Base-by-base conservation (phyloP, 495 filamentous ascomycete genomes). In the Tirmania nivea region DNA sequence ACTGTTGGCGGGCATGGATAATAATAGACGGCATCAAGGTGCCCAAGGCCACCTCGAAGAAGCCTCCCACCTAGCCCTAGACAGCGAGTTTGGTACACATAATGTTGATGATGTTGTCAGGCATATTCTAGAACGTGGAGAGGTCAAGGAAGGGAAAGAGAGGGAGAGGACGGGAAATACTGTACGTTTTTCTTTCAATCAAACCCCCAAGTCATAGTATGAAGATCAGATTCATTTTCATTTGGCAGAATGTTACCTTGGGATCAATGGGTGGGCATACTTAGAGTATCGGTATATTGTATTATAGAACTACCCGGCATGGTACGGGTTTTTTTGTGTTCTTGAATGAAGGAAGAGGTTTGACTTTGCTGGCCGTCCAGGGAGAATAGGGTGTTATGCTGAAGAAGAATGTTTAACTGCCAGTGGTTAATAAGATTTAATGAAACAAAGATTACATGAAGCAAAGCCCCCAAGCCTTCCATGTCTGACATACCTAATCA, bases 71-170 rank as follows among this genome's bases (percentile, higher is more conserved):
- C 62, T 68, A 14, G 68, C 67, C 21, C 74, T 97, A 3, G 80
- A 89, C 60, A 81, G 78, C 59, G 88, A 97, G 70, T 97, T 97
- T 59, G 86, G 86, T 48, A 88, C 83, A 10, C 57, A 67, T 48
- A 71, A 79, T 48, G 79, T 85, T 12, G 87, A 94, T 0, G 83
- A 84, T 2, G 78, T 78, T 48, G 76, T 96, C 58, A 73, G 70
- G 63, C 70, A 78, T 71, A 93, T 97, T 56, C 69, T 97, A 35
- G 76, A 86, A 68, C 72, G 73, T 59, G 90, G 90, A 8, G 39
- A 45, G 39, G 3, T 45, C 14, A 45, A 45, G 39, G 39, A 45
- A 8, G 5, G 17, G 39, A 45, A 45, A 19, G 39, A 8, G 17
- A 45, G 39, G 39, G 17, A 19, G 12, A 45, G 39, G 17, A 19